These are phyloP conservation scores for Dendrocalamus latiflorus DNA, from an alignment of 202 grass and related monocot species.

Conservation along the genomic window DNA sequence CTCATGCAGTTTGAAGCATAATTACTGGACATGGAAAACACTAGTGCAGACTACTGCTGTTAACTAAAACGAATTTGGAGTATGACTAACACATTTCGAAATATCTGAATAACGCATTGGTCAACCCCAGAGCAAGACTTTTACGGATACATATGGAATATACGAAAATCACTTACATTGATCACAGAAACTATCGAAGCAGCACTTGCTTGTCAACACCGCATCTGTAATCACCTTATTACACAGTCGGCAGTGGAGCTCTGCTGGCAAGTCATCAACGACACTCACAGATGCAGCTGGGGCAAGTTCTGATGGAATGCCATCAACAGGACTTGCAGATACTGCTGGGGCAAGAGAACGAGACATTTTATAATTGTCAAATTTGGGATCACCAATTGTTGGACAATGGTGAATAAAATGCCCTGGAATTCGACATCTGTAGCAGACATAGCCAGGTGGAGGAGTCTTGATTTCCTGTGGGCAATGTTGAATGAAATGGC, in stretches of 20 bases:
- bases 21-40: background rate
- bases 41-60: background rate
- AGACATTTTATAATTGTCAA: constrained; percentile 26
- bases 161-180: constrained; percentile 55
- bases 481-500: constrained; percentile 58
- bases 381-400: constrained; percentile 36
- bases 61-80: constrained; percentile 8
- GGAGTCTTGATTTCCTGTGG: constrained; percentile 39
- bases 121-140: background rate
- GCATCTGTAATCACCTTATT: constrained; percentile 76
- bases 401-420: constrained; percentile 58
- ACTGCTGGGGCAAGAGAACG: constrained; percentile 24
- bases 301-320: constrained; percentile 35
- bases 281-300: constrained; percentile 33
- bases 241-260: constrained; percentile 64
- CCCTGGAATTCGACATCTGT: constrained; percentile 41
- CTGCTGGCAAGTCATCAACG: constrained; percentile 54
- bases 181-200: constrained; percentile 77
- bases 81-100: background rate
- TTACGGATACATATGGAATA: constrained; percentile 7
- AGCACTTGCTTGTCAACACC: constrained; percentile 75
- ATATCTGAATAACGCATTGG: constrained; percentile 2
- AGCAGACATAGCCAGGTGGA: constrained; percentile 56
- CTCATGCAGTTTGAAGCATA: constrained; percentile 5
- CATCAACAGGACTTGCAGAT: constrained; percentile 24